phyloP scores from a whole-genome alignment of 768 basidiomycete genomes.

The Amanita subjunquillea region DNA sequence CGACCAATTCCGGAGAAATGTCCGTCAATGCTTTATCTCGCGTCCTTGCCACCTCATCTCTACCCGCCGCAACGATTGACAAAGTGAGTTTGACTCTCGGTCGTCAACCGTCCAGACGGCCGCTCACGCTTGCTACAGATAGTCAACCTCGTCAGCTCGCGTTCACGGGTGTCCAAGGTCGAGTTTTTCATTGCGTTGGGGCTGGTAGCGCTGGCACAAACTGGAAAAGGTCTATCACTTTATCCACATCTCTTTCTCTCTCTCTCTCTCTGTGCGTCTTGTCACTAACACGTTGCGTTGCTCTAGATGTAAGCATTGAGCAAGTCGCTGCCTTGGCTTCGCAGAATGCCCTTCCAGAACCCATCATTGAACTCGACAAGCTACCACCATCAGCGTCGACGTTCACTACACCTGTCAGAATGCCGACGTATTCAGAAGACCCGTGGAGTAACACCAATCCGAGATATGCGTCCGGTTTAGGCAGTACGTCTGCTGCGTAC shows the following conservation, averaged over 20 bases:
- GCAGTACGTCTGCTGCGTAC: slow-evolving; percentile 20
- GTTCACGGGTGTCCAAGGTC: slow-evolving; percentile 70
- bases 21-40: slow-evolving; percentile 80
- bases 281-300: not conserved
- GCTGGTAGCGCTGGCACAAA: slow-evolving; percentile 78
- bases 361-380: slow-evolving; percentile 52
- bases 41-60: slow-evolving; percentile 62
- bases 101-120: not conserved
- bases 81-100: slow-evolving; percentile 34
- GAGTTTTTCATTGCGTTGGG: slow-evolving; percentile 92
- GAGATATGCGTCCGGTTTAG: slow-evolving; percentile 21
- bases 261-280: too few relatives aligned
- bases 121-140: slow-evolving; percentile 42
- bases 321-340: slow-evolving; percentile 68
- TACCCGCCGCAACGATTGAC: slow-evolving; percentile 79
- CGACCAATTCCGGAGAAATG: slow-evolving; percentile 59
- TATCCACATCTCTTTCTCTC: not conserved
- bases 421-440: slow-evolving; percentile 46
- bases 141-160: slow-evolving; percentile 79
- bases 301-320: slow-evolving; percentile 68
- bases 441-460: slow-evolving; percentile 45
- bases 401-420: slow-evolving; percentile 33
- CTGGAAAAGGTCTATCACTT: slow-evolving; percentile 50
- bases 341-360: slow-evolving; percentile 71
- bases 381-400: slow-evolving; percentile 45